Evolutionary conservation across 2,329 filamentous ascomycete species (phyloP), one percentile per base, ranked within the genome.

Genomic region (Claviceps humidiphila): DNA sequence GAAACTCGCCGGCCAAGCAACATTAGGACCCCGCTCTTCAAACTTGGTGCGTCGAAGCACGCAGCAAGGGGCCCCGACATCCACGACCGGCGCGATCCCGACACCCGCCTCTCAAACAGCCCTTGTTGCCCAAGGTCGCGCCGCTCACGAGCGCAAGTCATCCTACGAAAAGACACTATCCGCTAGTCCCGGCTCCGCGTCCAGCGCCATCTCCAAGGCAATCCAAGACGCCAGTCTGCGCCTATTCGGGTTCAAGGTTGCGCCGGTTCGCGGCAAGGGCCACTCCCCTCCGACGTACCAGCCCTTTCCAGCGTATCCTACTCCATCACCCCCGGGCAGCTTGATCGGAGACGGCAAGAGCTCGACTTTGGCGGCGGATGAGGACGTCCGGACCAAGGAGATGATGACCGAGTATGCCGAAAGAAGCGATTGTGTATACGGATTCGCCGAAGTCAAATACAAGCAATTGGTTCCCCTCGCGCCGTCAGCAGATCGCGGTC

Each of bases 391-490:
- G 57, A 82, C 87, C 42, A 82, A 91, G 2, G 85, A 89, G 61
- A 78, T 81, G 45, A 89, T 97, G 53, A 91, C 98, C 66, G 90
- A 97, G 60, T 85, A 88, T 57, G 93, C 93, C 1, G 93, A 89
- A 37, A 79, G 90, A 41, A 96, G 90, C 63, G 90, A 98, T 66
- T 93, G 96, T 46, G 90, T 98, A 2, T 98, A 90, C 65, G 90
- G 91, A 3, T 97, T 98, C 68, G 93, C 93, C 5, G 91, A 98
- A 69, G 91, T 98, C 63, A 98, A 98, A 68, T 96, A 94, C 69
- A 93, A 94, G 68, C 93, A 98, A 67, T 77, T 98, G n/a, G 81
- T 96, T 49, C 93, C 93, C 3, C 72, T 93, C 45, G 82, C 88
- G 1, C 93, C 91, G 1, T 91, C 87, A 0, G 79, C 78, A 58